These are phyloP conservation scores for Amylocystis lapponica DNA, from an alignment of 768 basidiomycete species.

Conservation along the genomic window DNA sequence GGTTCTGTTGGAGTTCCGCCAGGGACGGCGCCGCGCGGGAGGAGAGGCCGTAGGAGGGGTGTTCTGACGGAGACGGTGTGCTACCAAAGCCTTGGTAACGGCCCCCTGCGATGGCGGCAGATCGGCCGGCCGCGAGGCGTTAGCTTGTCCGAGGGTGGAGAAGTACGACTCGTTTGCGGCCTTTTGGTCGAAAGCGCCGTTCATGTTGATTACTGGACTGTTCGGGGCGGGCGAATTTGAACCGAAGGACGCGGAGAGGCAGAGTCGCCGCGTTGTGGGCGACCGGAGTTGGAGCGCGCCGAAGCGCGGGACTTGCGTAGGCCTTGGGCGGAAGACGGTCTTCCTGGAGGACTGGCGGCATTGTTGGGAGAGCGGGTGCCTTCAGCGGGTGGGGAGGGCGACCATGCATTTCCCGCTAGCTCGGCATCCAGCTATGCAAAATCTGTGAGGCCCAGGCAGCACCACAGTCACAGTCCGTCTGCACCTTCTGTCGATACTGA, in stretches of 20 bases:
- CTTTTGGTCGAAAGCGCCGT: constrained; percentile 49
- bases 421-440: constrained; percentile 66
- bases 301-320: constrained; percentile 84
- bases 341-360: constrained; percentile 39
- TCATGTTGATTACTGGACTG: constrained; percentile 39
- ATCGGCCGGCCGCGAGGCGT: constrained; percentile 69
- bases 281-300: constrained; percentile 43
- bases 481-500: constrained; percentile 92
- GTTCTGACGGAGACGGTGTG: constrained; percentile 62
- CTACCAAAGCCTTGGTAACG: constrained; percentile 91
- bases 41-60: constrained; percentile 69
- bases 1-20: constrained; percentile 81
- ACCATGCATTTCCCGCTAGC: constrained; percentile 73
- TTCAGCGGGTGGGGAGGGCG: constrained; percentile 66
- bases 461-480: constrained; percentile 17
- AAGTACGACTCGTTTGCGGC: constrained; percentile 86
- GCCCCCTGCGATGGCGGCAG: constrained; percentile 93
- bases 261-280: constrained; percentile 47
- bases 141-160: constrained; percentile 73
- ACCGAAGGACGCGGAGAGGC: constrained; percentile 51
- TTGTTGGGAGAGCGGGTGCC: constrained; percentile 30
- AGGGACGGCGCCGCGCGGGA: constrained; percentile 77
- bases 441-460: background rate
- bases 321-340: constrained; percentile 72
- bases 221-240: constrained; percentile 22